Evolutionary conservation across 768 basidiomycete species (phyloP), one percentile per base, ranked within the genome.

Genomic region (Suillus weaverae): DNA sequence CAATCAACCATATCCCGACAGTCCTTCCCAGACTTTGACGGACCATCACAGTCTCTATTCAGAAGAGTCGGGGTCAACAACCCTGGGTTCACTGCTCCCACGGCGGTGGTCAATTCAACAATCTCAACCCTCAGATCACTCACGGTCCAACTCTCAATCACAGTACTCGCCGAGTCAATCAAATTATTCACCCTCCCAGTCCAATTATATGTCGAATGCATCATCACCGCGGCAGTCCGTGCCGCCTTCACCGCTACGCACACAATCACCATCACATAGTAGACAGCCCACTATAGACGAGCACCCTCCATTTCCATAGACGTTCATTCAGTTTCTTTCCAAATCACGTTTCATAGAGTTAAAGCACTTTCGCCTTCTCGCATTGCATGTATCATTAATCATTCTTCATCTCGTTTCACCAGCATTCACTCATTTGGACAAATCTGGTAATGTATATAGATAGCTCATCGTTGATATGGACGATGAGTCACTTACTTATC

Each of bases 1-100:
- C 62, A 77, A 80, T 33, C 79, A 81, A 38, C 78, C 84, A 3
- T 84, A 82, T 68, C 82, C 82, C 13, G 76, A 83, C 10, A 81
- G 70, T 38, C 70, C 72, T 22, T 74, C 77, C 20, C 71, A 71
- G 3, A 44, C 59, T 50, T 30, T 26, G 20, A 67, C 69, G 9
- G 73, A 71, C 20, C 70, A 74, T 13, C 68, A 54, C 14, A 78
- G 74, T 30, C 41, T 22, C 16, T 76, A 77, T 56, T 74, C 77
- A 16, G 71, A 78, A 39, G 74, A 74, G 57, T 76, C 74, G 4
- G 76, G 77, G 33, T 77, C 76, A 10, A 77, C 76, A 35, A 77
- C 78, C 2, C 68, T 77, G 6, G 78, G 77, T 39, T 75, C 75
- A 5, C 69, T 78, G 13, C 62, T 79, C 18, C 75, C 78, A 2